Evolutionary conservation across 2,329 filamentous ascomycete genomes (phyloP), one percentile per base, ranked within the genome.

Genomic region (Scedosporium dehoogii): DNA sequence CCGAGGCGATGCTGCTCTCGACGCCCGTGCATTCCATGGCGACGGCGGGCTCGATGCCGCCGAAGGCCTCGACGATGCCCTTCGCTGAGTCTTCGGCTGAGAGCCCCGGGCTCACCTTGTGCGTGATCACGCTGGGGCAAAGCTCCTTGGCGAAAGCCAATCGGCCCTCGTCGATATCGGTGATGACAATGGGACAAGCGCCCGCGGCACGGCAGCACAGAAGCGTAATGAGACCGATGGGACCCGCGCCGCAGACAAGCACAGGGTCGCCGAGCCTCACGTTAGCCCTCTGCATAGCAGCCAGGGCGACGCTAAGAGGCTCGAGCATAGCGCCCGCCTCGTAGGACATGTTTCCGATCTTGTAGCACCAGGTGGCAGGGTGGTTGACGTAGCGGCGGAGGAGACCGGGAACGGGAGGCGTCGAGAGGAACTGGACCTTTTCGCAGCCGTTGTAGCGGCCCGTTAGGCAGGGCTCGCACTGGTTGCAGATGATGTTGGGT

Each of bases 371-470:
- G 59, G 89, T 81, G 21, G 92, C 92, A 2, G 91, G 92, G 79
- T 97, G 93, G 79, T 93, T 96, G 77, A 97, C 90, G 74, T 97
- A 97, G 74, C 93, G 86, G 68, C 93, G 85, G 69, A 97, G 81
- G 66, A 97, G 83, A 42, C 93, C 94, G 7, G 90, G 84, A 33
- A 96, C 86, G 12, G 94, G 93, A 7, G 94, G 93, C 3, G 94
- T 97, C 59, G 91, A 96, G 60, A 96, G 82, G 80, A 97, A 97
- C 62, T 83, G 79, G 67, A 97, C 91, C 60, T 81, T 82, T 70
- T 92, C 89, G 79, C 93, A 97, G 64, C 92, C 93, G 74, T 97
- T 97, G 82, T 97, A 97, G 69, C 91, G 88, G 63, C 93, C 93
- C 12, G 90, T 94, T 67, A 96, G 80, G 76, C 92, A 97, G 46